These are phyloP conservation scores for Emmonsiellopsis sp. DNA, from an alignment of 2,329 filamentous ascomycete genomes.

Conservation along the genomic window DNA sequence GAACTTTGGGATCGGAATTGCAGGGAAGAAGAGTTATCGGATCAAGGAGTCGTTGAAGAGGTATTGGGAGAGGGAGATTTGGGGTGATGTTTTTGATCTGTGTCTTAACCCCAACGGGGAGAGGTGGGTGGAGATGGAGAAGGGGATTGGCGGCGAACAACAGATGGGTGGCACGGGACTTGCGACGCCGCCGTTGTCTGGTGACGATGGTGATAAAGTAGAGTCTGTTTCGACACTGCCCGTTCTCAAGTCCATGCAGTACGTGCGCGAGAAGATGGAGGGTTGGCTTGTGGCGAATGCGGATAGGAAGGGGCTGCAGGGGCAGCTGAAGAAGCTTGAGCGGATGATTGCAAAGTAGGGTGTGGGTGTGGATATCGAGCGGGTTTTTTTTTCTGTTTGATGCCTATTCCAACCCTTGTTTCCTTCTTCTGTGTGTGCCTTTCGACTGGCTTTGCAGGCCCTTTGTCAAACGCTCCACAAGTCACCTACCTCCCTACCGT, in stretches of 20 bases:
- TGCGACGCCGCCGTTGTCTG: not conserved
- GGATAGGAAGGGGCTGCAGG: constrained; percentile 62
- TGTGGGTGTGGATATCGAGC: no score
- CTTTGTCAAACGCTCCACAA: no score
- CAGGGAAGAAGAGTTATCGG: constrained; percentile 55
- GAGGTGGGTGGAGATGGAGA: constrained; percentile 55
- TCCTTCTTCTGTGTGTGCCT: not conserved
- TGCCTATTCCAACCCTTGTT: not conserved
- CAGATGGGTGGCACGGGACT: not conserved
- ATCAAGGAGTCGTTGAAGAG: constrained; percentile 78
- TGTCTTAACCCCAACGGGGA: constrained; percentile 64
- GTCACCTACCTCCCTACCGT: no score
- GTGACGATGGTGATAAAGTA: not conserved
- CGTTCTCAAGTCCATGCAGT: constrained; percentile 58
- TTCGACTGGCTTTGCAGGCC: no score
- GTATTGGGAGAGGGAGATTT: constrained; percentile 95
- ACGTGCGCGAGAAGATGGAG: constrained; percentile 71
- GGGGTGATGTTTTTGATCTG: constrained; percentile 72
- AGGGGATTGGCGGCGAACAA: not conserved
- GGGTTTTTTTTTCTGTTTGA: no score
- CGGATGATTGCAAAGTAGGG: constrained; percentile 51
- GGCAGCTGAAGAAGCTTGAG: constrained; percentile 54
- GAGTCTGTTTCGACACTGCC: constrained; percentile 49
- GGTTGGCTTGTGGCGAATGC: constrained; percentile 68
- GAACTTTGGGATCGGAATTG: constrained; percentile 4